Evolutionary conservation across 2,329 filamentous ascomycete species (phyloP), one percentile per base, ranked within the genome.

Genomic region (Ilyonectria destructans): DNA sequence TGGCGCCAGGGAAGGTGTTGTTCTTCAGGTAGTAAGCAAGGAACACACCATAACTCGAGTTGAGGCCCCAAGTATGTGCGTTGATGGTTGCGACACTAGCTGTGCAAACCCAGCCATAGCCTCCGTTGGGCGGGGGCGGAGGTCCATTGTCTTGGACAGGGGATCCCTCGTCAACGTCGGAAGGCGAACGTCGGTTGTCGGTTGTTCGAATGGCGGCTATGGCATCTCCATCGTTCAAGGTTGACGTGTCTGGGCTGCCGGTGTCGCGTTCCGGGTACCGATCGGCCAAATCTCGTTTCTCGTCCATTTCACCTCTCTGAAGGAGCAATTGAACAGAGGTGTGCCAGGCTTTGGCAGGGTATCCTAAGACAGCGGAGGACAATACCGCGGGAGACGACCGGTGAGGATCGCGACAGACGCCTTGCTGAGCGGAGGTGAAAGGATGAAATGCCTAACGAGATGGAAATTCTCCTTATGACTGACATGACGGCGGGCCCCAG

Each of bases 1-100:
- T 89, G 2, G 92, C 88, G 15, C 87, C 89, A 0, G 89, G 86
- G 70, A 92, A 94, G 23, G 86, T 84, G 59, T 90, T 83, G 56
- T 87, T 87, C 19, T 85, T 83, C 17, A 89, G 82, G 67, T 89
- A 89, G 72, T 89, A 84, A 5, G 88, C 87, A 5, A 90, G 82
- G 72, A 90, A 90, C 40, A 90, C 86, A 46, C 79, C 78, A 52
- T 82, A 82, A 66, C 75, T 80, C 35, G 80, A 80, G 77, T 94
- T 94, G 68, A 94, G 82, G 8, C 92, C 92, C 92, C 92, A 94
- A 1, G 92, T 93, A 76, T 94, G 91, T 8, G 86, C 89, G 76
- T 92, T 93, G 65, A 92, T 86, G 69, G 89, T 69, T 35, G 78
- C 77, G 19, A 81, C 79, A 64, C 79, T 80, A 13, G 75, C 74